Percentiles rank a stretch among this genome's conserved stretches.
Conservation (phyloP, 768 basidiomycete genomes). For the Gymnopilus dilepis region DNA sequence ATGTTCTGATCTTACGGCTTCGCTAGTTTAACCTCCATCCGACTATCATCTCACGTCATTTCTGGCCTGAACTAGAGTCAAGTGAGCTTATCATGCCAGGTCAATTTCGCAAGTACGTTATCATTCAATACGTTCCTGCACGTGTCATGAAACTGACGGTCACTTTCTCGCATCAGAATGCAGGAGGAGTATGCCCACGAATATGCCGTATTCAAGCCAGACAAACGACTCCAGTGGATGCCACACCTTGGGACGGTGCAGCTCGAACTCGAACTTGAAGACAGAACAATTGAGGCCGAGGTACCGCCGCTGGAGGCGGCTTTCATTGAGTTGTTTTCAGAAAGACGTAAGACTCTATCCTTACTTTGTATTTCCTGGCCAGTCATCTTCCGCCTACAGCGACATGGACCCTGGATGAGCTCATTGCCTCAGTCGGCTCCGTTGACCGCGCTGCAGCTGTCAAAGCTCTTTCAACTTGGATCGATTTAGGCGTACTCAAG, state of each 20-base stretch:
- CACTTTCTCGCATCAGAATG: conserved; percentile 45
- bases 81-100: conserved; percentile 82
- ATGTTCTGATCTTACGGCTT: not conserved
- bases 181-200: conserved; percentile 79
- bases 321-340: conserved; percentile 84
- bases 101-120: conserved; percentile 75
- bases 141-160: too few relatives aligned
- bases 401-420: conserved; percentile 72
- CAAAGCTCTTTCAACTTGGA: conserved; percentile 85
- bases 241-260: conserved; percentile 87
- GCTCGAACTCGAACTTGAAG: conserved; percentile 81
- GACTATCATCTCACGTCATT: conserved; percentile 90
- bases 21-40: conserved; percentile 78
- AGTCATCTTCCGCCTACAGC: conserved; percentile 54
- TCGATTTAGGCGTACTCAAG: conserved; percentile 79
- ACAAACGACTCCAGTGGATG: conserved; percentile 89
- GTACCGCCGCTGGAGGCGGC: conserved; percentile 91
- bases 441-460: conserved; percentile 68
- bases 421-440: conserved; percentile 66
- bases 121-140: not conserved
- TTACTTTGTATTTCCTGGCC: not conserved
- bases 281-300: conserved; percentile 75
- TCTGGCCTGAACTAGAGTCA: conserved; percentile 89
- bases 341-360: conserved; percentile 54
- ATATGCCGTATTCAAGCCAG: conserved; percentile 86